These are phyloP conservation scores for Tulasnella sp. DNA, from an alignment of 768 basidiomycete genomes.

Conservation along the genomic window DNA sequence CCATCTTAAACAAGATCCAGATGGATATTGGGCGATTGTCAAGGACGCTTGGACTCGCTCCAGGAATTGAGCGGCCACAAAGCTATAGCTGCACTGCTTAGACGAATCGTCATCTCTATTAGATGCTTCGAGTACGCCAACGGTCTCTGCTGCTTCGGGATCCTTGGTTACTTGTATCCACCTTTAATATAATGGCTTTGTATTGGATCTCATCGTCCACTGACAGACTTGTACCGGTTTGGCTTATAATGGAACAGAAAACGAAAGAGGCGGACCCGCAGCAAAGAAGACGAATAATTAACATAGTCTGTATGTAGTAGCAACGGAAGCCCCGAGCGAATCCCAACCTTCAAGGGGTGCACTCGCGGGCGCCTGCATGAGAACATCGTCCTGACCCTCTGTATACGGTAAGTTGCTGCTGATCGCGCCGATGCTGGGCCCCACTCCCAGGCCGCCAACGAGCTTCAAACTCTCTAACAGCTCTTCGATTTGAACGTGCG, in stretches of 20 bases:
- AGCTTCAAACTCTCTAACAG: constrained; percentile 35
- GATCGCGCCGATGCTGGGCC: constrained; percentile 23
- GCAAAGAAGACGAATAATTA: background rate
- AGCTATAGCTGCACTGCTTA: background rate
- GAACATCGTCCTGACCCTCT: constrained; percentile 21
- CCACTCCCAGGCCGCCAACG: constrained; percentile 29
- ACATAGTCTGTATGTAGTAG: background rate
- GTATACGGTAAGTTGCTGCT: background rate
- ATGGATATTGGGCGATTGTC: constrained; percentile 38
- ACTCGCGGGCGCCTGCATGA: background rate
- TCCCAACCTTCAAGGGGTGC: background rate
- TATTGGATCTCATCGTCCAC: constrained; percentile 6
- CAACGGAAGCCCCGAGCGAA: background rate
- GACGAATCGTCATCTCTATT: background rate
- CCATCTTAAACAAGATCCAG: constrained; percentile 36
- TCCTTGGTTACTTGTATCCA: background rate
- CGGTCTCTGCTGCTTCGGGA: background rate
- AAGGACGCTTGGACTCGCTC: constrained; percentile 35
- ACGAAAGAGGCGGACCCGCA: background rate
- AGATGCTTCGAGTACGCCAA: constrained; percentile 5
- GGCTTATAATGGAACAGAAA: constrained; percentile 10
- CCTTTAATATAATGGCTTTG: background rate
- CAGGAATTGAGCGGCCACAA: background rate
- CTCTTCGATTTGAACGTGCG: constrained; percentile 30
- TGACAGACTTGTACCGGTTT: background rate